phyloP scores from a whole-genome alignment of 116 monocot species.

The Phalaenopsis hybrid region DNA sequence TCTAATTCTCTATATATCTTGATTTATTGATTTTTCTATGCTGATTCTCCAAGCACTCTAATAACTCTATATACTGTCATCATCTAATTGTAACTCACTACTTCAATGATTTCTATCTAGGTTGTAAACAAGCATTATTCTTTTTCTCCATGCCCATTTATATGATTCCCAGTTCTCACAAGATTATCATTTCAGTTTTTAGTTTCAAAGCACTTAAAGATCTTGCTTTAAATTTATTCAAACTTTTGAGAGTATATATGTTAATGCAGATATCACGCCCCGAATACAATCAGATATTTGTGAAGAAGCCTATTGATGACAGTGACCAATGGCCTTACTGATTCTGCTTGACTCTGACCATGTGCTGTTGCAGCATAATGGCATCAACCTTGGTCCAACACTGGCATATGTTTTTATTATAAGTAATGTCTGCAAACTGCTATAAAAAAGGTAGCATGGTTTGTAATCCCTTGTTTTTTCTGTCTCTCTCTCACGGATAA shows the following conservation, averaged over 20 bases:
- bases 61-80: too few relatives aligned
- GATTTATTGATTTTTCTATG: too few relatives aligned
- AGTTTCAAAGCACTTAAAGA: background rate
- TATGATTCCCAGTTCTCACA: too few relatives aligned
- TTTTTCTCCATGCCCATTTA: too few relatives aligned
- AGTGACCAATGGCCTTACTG: conserved; percentile 10
- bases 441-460: too few relatives aligned
- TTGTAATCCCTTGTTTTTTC: background rate
- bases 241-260: background rate
- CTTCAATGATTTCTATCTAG: too few relatives aligned
- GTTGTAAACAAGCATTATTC: too few relatives aligned
- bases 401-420: background rate
- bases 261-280: conserved; percentile 62
- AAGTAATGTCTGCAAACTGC: background rate
- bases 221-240: background rate
- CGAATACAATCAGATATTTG: conserved; percentile 68
- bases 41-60: too few relatives aligned
- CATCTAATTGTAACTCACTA: too few relatives aligned
- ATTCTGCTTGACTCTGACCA: background rate
- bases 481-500: background rate
- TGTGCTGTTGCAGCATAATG: background rate
- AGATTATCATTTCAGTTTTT: too few relatives aligned
- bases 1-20: too few relatives aligned
- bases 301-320: conserved; percentile 60
- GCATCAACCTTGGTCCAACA: background rate